Evolutionary conservation across 163 green algal species (phyloP), one percentile per base, ranked within the genome.

Genomic region (Volvox carteri): DNA sequence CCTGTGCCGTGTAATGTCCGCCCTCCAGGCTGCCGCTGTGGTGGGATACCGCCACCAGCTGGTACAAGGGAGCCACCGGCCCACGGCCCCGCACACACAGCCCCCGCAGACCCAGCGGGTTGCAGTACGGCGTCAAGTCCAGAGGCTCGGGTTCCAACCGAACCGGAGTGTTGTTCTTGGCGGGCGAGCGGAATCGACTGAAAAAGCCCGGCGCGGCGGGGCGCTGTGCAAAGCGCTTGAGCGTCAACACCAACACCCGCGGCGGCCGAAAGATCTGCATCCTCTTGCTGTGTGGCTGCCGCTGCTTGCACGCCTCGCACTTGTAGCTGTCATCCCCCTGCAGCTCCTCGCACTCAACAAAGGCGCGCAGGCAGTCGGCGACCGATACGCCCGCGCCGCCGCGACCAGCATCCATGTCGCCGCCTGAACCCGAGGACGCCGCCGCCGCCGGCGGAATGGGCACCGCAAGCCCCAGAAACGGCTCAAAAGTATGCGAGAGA

Each of bases 401-500:
- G 21, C 46, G 30, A 19, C 48, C 75, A 12, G 30, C 28, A n/a
- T 42, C 52, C 14, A n/a, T 50, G 21, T 0, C 25, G 37, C 50
- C 37, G 25, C 65, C 52, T 23, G 48, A 16, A 54, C 12, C 9
- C 12, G 68, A 77, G 52, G 44, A 87, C 28, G 70, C 76, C 23
- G n/a, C n/a, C n/a, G n/a, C n/a, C n/a, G n/a, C n/a, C n/a, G 70
- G 7, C 0, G 96, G 96, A 46, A 98, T 90, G 35, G 96, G 95
- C 79, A 98, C 39, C n/a, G 91, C 94, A 18, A 98, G 92, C 84
- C 97, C 96, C 75, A 98, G 76, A 72, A 96, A 97, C 6, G 94
- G 91, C 50, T 98, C 96, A 84, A 98, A 98, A 81, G 94, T 96
- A 91, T 97, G 94, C 85, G 85, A 95, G 16, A 84, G 16, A 25